phyloP scores from a whole-genome alignment of 331 rosid genomes.

The Saraca asoca region DNA sequence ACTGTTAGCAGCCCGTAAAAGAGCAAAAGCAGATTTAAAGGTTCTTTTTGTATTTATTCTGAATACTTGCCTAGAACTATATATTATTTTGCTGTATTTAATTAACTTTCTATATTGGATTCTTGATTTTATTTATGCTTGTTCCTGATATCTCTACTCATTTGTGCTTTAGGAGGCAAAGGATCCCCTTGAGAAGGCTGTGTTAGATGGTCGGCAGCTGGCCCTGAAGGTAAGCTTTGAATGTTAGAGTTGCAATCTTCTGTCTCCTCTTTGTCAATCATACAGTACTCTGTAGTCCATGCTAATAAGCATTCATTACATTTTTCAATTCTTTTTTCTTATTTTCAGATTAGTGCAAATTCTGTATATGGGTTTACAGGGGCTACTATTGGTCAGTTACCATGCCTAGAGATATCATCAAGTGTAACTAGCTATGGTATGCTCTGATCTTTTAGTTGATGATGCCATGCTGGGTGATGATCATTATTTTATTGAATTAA shows the following conservation, averaged over 20 bases:
- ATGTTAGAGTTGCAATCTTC: conserved; percentile 8
- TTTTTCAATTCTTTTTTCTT: conserved; percentile 25
- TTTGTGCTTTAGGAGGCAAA: conserved; percentile 67
- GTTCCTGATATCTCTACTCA: conserved; percentile 26
- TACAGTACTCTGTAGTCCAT: not conserved
- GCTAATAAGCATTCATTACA: conserved; percentile 1
- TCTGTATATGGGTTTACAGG: conserved; percentile 99
- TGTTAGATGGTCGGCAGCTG: conserved; percentile 91
- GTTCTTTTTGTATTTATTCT: conserved; percentile 34
- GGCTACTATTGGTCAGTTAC: conserved; percentile 92
- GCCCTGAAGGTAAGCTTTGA: conserved; percentile 68
- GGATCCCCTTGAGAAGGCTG: conserved; percentile 96
- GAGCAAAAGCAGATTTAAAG: conserved; percentile 97
- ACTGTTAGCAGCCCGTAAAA: conserved; percentile 84
- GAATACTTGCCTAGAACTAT: conserved; percentile 17
- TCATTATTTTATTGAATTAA: conserved; percentile 21
- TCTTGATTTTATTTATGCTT: conserved; percentile 24
- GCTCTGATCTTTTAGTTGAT: conserved; percentile 24
- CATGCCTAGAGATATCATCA: conserved; percentile 93
- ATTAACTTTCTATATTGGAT: conserved; percentile 15
- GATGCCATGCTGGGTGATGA: conserved; percentile 4
- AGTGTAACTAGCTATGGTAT: conserved; percentile 99
- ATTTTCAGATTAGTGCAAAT: conserved; percentile 86
- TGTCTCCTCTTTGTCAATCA: conserved; percentile 8
- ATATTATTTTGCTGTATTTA: conserved; percentile 22